A percentile compares a stretch with the other conserved stretches of the same genome.
These are phyloP conservation scores for Deakozyma indianensis DNA, from an alignment of 805 yeast genomes.

Conservation along the genomic window DNA sequence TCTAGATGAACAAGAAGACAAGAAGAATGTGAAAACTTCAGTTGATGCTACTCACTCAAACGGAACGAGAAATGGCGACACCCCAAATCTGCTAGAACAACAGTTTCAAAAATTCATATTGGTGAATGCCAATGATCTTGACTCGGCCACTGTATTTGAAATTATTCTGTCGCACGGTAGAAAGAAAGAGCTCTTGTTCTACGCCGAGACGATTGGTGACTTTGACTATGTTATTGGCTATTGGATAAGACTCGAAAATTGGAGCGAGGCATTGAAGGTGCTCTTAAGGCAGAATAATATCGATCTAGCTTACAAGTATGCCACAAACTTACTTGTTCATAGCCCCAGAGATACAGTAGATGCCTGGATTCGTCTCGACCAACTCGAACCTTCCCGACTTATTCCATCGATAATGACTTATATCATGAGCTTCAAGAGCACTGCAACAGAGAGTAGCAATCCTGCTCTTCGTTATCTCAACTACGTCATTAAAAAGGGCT, in stretches of 20 bases:
- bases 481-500: slow-evolving; percentile 26
- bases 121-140: slow-evolving; percentile 34
- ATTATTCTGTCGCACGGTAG: slow-evolving; percentile 55
- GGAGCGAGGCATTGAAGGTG: slow-evolving; percentile 57
- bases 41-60: neutral
- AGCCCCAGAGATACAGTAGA: slow-evolving; percentile 57
- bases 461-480: slow-evolving; percentile 53
- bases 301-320: slow-evolving; percentile 43
- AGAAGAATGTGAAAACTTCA: neutral
- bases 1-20: slow-evolving; percentile 27
- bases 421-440: slow-evolving; percentile 27
- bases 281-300: slow-evolving; percentile 30
- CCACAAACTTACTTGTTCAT: slow-evolving; percentile 56
- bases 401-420: slow-evolving; percentile 67
- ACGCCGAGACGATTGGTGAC: slow-evolving; percentile 56
- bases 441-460: slow-evolving; percentile 29
- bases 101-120: neutral
- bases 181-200: slow-evolving; percentile 45
- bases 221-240: slow-evolving; percentile 52
- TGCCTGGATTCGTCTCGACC: slow-evolving; percentile 52
- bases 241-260: slow-evolving; percentile 54
- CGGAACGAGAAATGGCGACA: neutral
- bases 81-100: neutral
- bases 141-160: slow-evolving; percentile 55
- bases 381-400: slow-evolving; percentile 45